These are phyloP conservation scores for Yarrowia keelungensis DNA, from an alignment of 805 yeast genomes.

Conservation along the genomic window DNA sequence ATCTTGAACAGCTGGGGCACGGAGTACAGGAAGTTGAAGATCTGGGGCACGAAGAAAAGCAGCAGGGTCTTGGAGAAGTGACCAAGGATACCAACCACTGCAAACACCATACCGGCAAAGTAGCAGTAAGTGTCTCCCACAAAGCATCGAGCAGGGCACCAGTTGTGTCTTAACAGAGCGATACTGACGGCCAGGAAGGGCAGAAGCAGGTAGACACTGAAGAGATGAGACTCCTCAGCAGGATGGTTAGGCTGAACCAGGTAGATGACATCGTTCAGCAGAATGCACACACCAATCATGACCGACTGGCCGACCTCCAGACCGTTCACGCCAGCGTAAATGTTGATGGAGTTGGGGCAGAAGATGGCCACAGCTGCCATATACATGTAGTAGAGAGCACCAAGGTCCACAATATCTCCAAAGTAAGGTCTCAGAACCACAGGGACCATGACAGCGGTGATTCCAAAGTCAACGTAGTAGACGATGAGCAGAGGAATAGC, in stretches of 20 bases:
- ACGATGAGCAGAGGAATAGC: constrained; percentile 89
- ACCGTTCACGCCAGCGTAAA: constrained; percentile 95
- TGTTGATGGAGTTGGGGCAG: constrained; percentile 95
- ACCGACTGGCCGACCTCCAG: constrained; percentile 95
- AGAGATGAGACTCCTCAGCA: constrained; percentile 81
- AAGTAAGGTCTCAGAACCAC: constrained; percentile 55
- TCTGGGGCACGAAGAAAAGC: constrained; percentile 87
- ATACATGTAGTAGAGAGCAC: constrained; percentile 79
- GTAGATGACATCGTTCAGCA: constrained; percentile 80
- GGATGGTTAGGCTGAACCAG: constrained; percentile 56
- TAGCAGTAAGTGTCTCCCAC: constrained; percentile 99
- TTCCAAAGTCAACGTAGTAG: constrained; percentile 92
- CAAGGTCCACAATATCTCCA: constrained; percentile 68
- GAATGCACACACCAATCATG: constrained; percentile 71
- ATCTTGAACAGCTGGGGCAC: constrained; percentile 88
- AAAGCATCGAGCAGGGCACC: constrained; percentile 91
- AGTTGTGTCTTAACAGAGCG: constrained; percentile 77
- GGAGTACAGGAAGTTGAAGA: constrained; percentile 86
- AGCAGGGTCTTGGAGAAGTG: constrained; percentile 94
- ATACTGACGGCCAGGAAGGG: constrained; percentile 88
- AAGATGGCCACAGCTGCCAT: constrained; percentile 93
- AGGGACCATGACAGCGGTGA: constrained; percentile 86
- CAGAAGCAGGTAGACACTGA: constrained; percentile 76
- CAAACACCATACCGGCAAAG: constrained; percentile 98
- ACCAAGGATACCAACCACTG: constrained; percentile 93